A percentile compares a stretch with the other conserved stretches of the same genome.
Evolutionary conservation across 768 basidiomycete genomes (phyloP).

Genomic region (Lactarius indigo): DNA sequence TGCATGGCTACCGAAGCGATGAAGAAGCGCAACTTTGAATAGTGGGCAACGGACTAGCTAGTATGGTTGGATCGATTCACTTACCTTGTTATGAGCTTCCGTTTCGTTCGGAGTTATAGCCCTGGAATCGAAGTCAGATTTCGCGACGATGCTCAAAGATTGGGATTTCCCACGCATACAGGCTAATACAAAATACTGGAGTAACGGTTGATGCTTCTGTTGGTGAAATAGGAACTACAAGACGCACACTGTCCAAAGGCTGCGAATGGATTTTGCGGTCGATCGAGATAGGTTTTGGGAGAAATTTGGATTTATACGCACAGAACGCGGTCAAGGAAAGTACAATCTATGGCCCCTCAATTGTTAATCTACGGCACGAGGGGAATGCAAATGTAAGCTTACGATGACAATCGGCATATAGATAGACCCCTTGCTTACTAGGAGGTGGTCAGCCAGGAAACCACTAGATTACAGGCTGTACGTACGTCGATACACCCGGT

Average conservation of each 20-base stretch:
- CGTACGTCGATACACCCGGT: slow-evolving; percentile 3
- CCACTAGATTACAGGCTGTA: neutral
- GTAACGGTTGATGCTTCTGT: neutral
- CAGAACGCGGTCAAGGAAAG: neutral
- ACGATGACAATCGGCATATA: neutral
- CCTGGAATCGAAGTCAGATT: neutral
- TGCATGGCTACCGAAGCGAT: slow-evolving; percentile 4
- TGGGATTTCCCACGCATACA: neutral
- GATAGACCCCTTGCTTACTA: neutral
- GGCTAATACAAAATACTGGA: neutral
- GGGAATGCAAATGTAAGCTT: neutral
- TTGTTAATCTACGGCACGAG: neutral
- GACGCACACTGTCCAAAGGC: neutral
- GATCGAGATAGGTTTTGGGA: neutral
- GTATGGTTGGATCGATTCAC: neutral
- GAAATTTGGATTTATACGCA: neutral
- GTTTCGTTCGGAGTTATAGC: too few relatives aligned
- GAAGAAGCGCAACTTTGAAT: neutral
- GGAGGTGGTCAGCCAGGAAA: neutral
- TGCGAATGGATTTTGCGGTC: neutral
- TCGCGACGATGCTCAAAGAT: neutral
- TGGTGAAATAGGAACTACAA: neutral
- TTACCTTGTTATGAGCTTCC: neutral
- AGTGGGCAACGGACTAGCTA: neutral
- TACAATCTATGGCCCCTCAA: neutral